These are phyloP conservation scores for Pseudoscleropodium purum DNA, from an alignment of 225 moss, liverwort and hornwort species.

Conservation along the genomic window DNA sequence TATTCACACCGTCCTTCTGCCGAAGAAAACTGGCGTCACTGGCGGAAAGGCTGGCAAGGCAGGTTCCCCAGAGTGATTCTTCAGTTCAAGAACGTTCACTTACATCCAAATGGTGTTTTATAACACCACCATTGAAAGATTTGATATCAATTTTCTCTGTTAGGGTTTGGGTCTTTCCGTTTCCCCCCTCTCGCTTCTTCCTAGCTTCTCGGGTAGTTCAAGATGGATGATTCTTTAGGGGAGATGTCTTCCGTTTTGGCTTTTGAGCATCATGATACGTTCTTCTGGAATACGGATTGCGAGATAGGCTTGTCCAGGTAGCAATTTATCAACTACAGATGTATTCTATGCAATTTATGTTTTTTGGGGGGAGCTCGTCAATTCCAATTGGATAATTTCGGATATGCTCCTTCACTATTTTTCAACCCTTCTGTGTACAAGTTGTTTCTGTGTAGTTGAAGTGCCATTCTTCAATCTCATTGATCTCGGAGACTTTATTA, in stretches of 20 bases:
- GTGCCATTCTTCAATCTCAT: too few species aligned
- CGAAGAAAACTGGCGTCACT: conserved; percentile 15
- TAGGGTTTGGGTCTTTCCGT: background rate
- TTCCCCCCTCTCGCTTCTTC: background rate
- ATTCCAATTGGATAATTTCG: too few species aligned
- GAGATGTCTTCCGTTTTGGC: too few species aligned
- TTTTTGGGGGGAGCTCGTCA: too few species aligned
- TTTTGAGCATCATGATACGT: too few species aligned
- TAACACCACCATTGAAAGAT: conserved; percentile 22
- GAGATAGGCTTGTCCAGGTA: background rate
- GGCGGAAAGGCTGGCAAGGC: conserved; percentile 21
- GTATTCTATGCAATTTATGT: background rate
- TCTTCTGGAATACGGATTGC: background rate
- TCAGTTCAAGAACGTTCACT: too few species aligned
- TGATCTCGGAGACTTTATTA: too few species aligned
- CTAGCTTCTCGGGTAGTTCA: too few species aligned
- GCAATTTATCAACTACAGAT: accelerated
- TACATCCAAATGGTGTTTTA: conserved; percentile 23
- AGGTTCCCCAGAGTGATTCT: conserved; percentile 4
- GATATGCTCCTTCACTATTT: background rate
- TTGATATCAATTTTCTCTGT: background rate
- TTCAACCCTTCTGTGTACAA: background rate
- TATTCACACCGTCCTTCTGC: conserved; percentile 15
- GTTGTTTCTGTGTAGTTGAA: too few species aligned
- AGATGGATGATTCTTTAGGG: too few species aligned